Base-by-base conservation (phyloP, 164 flowering plant species). In the Annona squamosa region DNA sequence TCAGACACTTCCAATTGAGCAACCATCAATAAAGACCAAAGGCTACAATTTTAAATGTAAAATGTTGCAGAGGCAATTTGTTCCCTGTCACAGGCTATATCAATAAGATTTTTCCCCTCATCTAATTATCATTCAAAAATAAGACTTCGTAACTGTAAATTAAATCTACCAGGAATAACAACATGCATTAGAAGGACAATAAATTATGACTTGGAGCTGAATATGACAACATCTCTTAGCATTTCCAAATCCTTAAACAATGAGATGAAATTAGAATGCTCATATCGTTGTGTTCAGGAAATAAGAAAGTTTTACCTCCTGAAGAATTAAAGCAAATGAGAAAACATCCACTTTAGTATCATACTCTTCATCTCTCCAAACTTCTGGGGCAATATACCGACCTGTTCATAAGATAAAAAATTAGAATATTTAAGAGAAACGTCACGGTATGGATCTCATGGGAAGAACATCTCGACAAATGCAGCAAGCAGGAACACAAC, bases 331-430 rank as follows among this genome's bases (percentile, higher is more conserved):
- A 63, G 97, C 91, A 84, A 96, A 96, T 57, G 99, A 96, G 75
- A 93, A 96, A n/a, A 96, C 98, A 77, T 96, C 99, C 62, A 93
- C 99, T 83, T 93, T 96, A 42, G 92, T 86, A 73, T 91, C 97
- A 79, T 90, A 96, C 69, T 86, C 97, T 84, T 84, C 90, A 79
- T 86, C 85, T 74, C 67, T 82, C 77, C 85, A 88, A 79, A 93
- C 94, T 80, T 96, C 98, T 41, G 99, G 99, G 61, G 99, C 99
- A 46, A 90, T 80, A 83, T 96, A 96, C 18, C 95, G 84, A 67
- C 97, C 98, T 96, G 85, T 79, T 76, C 46, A 78, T 47, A 45
- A 43, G 13, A 79, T 47, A 73, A 59, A 3, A 63, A 17, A 44
- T 46, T 69, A 43, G 44, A 26, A 63, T 17, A 18, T 66, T 42